Evolutionary conservation across 2,329 filamentous ascomycete species (phyloP).

Genomic region (Lanzia echinophila): DNA sequence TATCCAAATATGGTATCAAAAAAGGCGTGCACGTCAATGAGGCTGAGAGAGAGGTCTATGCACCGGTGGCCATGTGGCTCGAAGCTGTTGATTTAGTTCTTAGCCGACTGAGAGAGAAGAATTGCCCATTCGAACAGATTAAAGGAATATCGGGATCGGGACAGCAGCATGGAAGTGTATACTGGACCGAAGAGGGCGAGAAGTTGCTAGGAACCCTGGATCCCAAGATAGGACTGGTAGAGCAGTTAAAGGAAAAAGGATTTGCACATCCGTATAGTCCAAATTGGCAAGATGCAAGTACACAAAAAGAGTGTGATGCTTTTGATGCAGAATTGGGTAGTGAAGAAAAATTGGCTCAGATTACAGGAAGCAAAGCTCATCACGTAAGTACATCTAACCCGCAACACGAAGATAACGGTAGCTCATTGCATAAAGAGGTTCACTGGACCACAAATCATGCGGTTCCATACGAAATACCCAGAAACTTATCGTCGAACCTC

Average conservation of each 20-base stretch:
- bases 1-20: constrained; percentile 66
- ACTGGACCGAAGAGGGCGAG: constrained; percentile 73
- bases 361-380: constrained; percentile 88
- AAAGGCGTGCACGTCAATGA: constrained; percentile 86
- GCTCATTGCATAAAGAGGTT: constrained; percentile 57
- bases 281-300: constrained; percentile 98
- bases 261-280: constrained; percentile 84
- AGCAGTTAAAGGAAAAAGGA: constrained; percentile 60
- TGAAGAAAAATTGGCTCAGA: constrained; percentile 62
- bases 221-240: constrained; percentile 53
- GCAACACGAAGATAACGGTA: neutral
- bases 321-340: constrained; percentile 71
- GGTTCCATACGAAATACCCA: constrained; percentile 74
- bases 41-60: constrained; percentile 79
- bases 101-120: constrained; percentile 59
- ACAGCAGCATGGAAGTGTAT: constrained; percentile 97
- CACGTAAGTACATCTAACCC: constrained; percentile 55
- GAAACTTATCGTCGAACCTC: constrained; percentile 73
- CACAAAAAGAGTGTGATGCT: constrained; percentile 80
- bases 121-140: constrained; percentile 67
- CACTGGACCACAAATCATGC: constrained; percentile 93
- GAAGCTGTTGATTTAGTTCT: constrained; percentile 87
- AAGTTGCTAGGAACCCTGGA: constrained; percentile 55
- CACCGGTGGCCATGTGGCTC: constrained; percentile 89
- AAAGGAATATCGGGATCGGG: constrained; percentile 83